Evolutionary conservation across 176 grass and related monocot genomes (phyloP).

Genomic region (Cenchrus americanus): DNA sequence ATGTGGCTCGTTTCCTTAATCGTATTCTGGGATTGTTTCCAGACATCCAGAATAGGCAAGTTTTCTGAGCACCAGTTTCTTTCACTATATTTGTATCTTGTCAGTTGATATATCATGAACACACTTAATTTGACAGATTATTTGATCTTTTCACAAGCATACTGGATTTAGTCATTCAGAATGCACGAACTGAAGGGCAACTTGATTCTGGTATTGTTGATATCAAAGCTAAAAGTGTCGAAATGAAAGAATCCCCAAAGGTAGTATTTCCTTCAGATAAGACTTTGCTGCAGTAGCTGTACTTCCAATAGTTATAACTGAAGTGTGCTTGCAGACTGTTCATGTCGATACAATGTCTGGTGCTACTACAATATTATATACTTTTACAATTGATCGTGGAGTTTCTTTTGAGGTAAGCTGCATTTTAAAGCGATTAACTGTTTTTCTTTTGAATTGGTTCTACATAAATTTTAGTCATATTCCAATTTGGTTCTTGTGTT

Average conservation of each 20-base stretch:
- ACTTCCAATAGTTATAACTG: conserved; percentile 23
- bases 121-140: conserved; percentile 60
- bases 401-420: conserved; percentile 86
- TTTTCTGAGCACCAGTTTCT: conserved; percentile 30
- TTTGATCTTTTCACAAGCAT: conserved; percentile 92
- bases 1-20: conserved; percentile 92
- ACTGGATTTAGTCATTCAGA: conserved; percentile 77
- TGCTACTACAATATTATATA: conserved; percentile 84
- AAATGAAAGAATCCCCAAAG: conserved; percentile 80
- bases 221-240: conserved; percentile 82
- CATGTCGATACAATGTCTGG: conserved; percentile 83
- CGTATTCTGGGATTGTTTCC: conserved; percentile 90
- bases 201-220: conserved; percentile 98
- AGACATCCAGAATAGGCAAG: conserved; percentile 85
- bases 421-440: neutral
- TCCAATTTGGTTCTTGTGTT: conserved; percentile 28
- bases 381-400: conserved; percentile 79
- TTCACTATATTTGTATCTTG: conserved; percentile 15
- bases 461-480: neutral
- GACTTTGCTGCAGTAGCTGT: conserved; percentile 1
- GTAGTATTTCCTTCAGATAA: conserved; percentile 43
- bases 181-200: conserved; percentile 83
- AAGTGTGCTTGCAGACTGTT: conserved; percentile 70
- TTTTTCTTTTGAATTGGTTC: neutral
- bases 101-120: neutral